These are phyloP conservation scores for Cucurbita argyrosperma DNA, from an alignment of 306 rosid species.

Conservation along the genomic window DNA sequence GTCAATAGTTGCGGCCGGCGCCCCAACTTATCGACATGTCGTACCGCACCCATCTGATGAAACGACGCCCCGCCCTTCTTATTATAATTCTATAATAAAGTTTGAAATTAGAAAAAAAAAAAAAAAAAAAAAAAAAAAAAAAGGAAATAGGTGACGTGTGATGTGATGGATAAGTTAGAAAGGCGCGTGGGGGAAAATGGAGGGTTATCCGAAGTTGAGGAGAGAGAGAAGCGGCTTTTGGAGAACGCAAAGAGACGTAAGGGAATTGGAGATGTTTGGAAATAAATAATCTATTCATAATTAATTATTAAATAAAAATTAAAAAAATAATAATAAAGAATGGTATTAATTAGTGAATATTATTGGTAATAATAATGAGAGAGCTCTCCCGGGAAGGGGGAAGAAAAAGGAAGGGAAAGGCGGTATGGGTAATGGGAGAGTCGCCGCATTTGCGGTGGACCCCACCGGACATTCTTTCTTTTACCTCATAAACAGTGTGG, in stretches of 20 bases:
- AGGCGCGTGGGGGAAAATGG: neutral
- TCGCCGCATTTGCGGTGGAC: neutral
- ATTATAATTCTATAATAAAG: no score
- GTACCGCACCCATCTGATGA: neutral
- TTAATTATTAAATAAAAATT: no score
- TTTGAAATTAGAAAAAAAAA: no score
- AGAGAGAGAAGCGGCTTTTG: conserved; percentile 35
- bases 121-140: no score
- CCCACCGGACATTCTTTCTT: neutral
- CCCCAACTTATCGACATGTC: neutral
- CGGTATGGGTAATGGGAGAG: neutral
- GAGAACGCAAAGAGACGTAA: conserved; percentile 41
- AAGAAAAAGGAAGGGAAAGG: neutral
- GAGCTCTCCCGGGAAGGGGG: neutral
- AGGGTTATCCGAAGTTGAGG: neutral
- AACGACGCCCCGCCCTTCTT: no score
- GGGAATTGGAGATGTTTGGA: neutral
- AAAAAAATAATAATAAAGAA: no score
- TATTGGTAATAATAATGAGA: neutral
- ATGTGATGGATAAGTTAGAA: no score
- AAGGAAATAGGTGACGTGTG: no score
- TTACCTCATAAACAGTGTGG: neutral
- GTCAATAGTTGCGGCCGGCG: conserved; percentile 1
- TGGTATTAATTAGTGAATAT: neutral
- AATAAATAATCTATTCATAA: neutral